These are phyloP conservation scores for Eucalyptus sp. DNA, from an alignment of 345 rosid species.

Conservation along the genomic window DNA sequence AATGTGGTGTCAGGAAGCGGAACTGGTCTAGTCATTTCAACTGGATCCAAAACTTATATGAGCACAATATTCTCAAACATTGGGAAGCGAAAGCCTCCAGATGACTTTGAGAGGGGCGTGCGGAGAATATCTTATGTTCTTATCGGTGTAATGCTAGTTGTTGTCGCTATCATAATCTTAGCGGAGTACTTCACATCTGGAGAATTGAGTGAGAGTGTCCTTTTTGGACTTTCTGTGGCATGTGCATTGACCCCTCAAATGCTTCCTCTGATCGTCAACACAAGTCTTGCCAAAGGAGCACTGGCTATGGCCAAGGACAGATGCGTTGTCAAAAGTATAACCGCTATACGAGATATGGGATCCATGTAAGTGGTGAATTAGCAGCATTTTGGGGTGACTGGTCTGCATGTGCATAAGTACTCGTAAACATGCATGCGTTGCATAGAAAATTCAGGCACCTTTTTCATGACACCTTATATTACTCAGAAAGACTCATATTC, in stretches of 20 bases:
- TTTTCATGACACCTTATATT: background rate
- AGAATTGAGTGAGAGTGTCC: conserved; percentile 25
- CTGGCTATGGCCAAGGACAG: conserved; percentile 72
- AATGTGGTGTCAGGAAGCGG: conserved; percentile 64
- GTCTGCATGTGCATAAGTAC: background rate
- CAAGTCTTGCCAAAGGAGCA: conserved; percentile 72
- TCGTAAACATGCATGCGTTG: background rate
- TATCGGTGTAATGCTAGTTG: conserved; percentile 42
- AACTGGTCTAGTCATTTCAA: conserved; percentile 56
- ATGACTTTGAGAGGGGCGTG: conserved; percentile 43
- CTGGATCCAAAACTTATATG: conserved; percentile 58
- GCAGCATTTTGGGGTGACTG: background rate
- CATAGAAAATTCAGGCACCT: background rate
- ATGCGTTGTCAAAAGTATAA: conserved; percentile 57
- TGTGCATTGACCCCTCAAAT: conserved; percentile 73
- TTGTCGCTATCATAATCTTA: conserved; percentile 31
- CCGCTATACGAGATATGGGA: conserved; percentile 60
- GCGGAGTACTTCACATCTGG: conserved; percentile 16
- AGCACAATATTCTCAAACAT: conserved; percentile 48
- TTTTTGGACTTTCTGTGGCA: conserved; percentile 58
- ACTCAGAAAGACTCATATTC: background rate
- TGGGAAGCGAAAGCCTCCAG: conserved; percentile 53
- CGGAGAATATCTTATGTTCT: conserved; percentile 46
- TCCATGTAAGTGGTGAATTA: conserved; percentile 37
- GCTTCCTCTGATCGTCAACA: conserved; percentile 65